Evolutionary conservation across 371 early-diverging fungal species (phyloP).

Genomic region (Mortierella sp.): DNA sequence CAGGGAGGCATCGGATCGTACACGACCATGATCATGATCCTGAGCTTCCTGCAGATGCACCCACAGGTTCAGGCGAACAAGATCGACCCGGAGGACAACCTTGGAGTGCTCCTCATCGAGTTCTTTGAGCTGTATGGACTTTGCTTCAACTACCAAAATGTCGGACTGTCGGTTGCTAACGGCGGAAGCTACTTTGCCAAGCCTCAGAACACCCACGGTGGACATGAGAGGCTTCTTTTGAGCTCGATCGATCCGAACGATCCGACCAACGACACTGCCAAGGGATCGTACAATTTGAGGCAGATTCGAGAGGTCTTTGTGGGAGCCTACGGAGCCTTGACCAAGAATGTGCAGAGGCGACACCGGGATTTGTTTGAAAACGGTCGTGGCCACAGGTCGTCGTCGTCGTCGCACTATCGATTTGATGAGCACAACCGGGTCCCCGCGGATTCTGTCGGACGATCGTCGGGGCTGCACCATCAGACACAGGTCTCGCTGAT

Average conservation of each 20-base stretch:
- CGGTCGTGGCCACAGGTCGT: background rate
- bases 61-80: constrained; percentile 79
- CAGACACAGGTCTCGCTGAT: constrained; percentile 35
- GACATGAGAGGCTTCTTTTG: constrained; percentile 36
- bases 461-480: constrained; percentile 41
- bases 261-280: constrained; percentile 68
- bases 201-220: constrained; percentile 16
- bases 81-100: constrained; percentile 81
- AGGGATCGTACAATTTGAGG: constrained; percentile 55
- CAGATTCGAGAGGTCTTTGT: constrained; percentile 45
- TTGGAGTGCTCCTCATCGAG: constrained; percentile 93
- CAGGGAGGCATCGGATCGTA: constrained; percentile 96
- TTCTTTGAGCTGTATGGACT: constrained; percentile 95
- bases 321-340: constrained; percentile 29
- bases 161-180: constrained; percentile 77
- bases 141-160: constrained; percentile 76
- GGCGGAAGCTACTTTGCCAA: constrained; percentile 74
- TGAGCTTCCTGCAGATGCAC: constrained; percentile 93
- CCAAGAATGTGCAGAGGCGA: constrained; percentile 20
- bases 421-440: constrained; percentile 29
- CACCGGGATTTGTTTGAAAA: constrained; percentile 27
- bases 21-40: constrained; percentile 85
- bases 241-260: constrained; percentile 76
- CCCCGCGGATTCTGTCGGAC: constrained; percentile 23
- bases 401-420: constrained; percentile 10